A percentile compares a stretch with the other conserved stretches of the same genome.
Conservation (phyloP, 2,329 filamentous ascomycete genomes). For the Massarina eburnea region DNA sequence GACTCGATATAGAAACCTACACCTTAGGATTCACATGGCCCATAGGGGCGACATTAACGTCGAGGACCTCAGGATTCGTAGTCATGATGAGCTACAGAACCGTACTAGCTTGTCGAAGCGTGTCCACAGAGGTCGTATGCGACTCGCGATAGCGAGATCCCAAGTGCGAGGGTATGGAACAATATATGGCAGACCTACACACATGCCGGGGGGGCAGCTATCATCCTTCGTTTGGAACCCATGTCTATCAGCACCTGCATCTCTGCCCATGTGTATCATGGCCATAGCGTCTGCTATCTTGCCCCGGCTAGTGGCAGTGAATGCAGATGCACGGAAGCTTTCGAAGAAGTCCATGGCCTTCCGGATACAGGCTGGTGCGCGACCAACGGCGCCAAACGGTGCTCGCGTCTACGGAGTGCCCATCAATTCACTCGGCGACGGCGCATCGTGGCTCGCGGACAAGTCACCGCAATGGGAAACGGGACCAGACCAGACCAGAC, state of each 20-base stretch:
- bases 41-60: constrained; percentile 34
- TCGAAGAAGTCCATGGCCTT: constrained; percentile 12
- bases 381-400: constrained; percentile 4
- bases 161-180: constrained; percentile 7
- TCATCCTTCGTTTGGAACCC: constrained; percentile 6
- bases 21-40: constrained; percentile 35
- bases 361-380: constrained; percentile 7
- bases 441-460: constrained; percentile 7
- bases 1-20: constrained; percentile 8
- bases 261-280: constrained; percentile 12
- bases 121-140: constrained; percentile 7
- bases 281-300: constrained; percentile 8
- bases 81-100: constrained; percentile 18
- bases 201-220: constrained; percentile 1
- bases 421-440: background rate
- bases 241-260: constrained; percentile 12
- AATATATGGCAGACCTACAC: constrained; percentile 15
- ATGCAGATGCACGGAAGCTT: constrained; percentile 14
- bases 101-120: constrained; percentile 3
- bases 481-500: constrained; percentile 4
- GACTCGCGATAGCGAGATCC: constrained; percentile 12
- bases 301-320: constrained; percentile 8
- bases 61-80: constrained; percentile 30
- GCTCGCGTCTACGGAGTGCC: background rate
- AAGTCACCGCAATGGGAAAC: constrained; percentile 6